phyloP scores from a whole-genome alignment of 768 basidiomycete genomes.

The Tulasnella sp. region DNA sequence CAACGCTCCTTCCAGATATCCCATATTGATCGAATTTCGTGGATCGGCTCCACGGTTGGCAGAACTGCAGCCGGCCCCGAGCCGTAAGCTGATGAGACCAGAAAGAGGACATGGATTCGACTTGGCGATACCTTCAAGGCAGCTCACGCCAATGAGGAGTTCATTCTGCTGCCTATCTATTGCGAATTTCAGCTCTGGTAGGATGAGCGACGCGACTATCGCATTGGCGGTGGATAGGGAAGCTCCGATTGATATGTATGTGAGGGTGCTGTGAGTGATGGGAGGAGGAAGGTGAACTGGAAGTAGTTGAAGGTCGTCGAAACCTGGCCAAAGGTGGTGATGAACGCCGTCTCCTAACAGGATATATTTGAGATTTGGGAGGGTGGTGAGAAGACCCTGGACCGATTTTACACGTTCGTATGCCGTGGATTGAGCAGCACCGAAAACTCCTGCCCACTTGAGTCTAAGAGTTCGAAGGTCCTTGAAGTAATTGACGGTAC shows the following conservation, averaged over 20 bases:
- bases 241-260: neutral
- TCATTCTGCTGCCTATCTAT: neutral
- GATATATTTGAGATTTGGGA: constrained; percentile 33
- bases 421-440: constrained; percentile 32
- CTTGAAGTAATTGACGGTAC: neutral
- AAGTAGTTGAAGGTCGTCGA: neutral
- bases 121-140: neutral
- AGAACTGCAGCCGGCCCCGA: neutral
- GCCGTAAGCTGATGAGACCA: neutral
- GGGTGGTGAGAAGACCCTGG: constrained; percentile 60
- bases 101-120: neutral
- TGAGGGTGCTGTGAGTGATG: neutral
- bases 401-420: constrained; percentile 71
- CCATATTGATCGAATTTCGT: no score
- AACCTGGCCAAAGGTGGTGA: neutral
- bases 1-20: neutral
- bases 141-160: neutral
- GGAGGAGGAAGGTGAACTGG: neutral
- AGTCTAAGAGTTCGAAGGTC: neutral
- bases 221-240: neutral
- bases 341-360: neutral
- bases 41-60: neutral
- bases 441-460: neutral
- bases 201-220: neutral
- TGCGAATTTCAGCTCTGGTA: neutral